A percentile compares a stretch with the other conserved stretches of the same genome.
phyloP scores from a whole-genome alignment of 2,329 filamentous ascomycete genomes.

The Aspergillus intermedius region DNA sequence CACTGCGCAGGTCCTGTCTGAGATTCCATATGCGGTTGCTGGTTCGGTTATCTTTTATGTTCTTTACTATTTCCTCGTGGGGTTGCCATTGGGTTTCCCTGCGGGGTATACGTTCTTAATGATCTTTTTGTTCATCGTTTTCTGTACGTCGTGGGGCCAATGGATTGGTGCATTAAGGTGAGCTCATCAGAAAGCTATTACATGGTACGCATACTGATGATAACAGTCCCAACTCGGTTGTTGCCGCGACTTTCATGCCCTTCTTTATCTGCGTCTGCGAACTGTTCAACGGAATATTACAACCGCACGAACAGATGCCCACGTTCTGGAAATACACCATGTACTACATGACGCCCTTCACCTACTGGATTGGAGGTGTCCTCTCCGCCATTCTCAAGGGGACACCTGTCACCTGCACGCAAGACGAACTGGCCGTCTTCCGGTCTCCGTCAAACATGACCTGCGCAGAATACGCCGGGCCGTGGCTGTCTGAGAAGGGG shows the following conservation, averaged over 20 bases:
- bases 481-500: slow-evolving; percentile 61
- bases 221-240: slow-evolving; percentile 50
- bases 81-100: slow-evolving; percentile 56
- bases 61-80: slow-evolving; percentile 66
- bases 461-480: slow-evolving; percentile 66
- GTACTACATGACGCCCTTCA: slow-evolving; percentile 80
- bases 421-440: slow-evolving; percentile 63
- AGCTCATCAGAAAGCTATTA: slow-evolving; percentile 33
- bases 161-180: slow-evolving; percentile 67
- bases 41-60: slow-evolving; percentile 59
- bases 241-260: slow-evolving; percentile 72
- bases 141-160: slow-evolving; percentile 65
- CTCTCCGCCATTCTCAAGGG: slow-evolving; percentile 68
- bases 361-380: slow-evolving; percentile 72
- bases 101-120: slow-evolving; percentile 68
- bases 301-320: slow-evolving; percentile 70
- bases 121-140: slow-evolving; percentile 65
- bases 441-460: slow-evolving; percentile 57
- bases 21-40: slow-evolving; percentile 61
- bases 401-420: slow-evolving; percentile 54
- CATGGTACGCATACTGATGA: not conserved
- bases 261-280: slow-evolving; percentile 78
- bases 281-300: slow-evolving; percentile 80
- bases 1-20: slow-evolving; percentile 60
- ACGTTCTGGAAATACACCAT: slow-evolving; percentile 73